Percentiles rank a stretch among this genome's conserved stretches.
phyloP scores from a whole-genome alignment of 352 stramenopile genomes.

The Phytophthora aleatoria region DNA sequence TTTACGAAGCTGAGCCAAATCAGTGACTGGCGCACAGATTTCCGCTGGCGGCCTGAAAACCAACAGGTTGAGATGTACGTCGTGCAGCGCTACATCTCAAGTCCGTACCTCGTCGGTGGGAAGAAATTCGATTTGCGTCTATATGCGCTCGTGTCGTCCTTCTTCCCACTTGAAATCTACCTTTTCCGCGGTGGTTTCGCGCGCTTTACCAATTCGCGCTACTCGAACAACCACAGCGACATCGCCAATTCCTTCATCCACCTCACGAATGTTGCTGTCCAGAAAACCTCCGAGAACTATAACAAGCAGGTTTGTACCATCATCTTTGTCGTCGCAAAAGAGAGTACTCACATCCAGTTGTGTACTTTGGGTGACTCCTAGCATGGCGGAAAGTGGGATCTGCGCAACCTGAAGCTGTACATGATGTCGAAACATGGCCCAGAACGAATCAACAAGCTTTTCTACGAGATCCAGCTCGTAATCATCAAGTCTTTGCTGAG shows the following conservation, averaged over 20 bases:
- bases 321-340: no score
- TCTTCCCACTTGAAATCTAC: constrained; percentile 91
- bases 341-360: neutral
- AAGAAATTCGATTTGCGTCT: constrained; percentile 96
- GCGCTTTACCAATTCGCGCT: constrained; percentile 92
- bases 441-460: constrained; percentile 83
- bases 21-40: constrained; percentile 93
- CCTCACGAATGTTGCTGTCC: constrained; percentile 95
- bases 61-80: constrained; percentile 93
- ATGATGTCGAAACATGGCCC: constrained; percentile 90
- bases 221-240: constrained; percentile 87
- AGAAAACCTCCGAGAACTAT: constrained; percentile 95
- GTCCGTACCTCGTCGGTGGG: constrained; percentile 92
- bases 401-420: constrained; percentile 91
- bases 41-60: constrained; percentile 75
- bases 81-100: constrained; percentile 94
- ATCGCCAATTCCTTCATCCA: constrained; percentile 94
- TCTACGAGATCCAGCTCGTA: constrained; percentile 91
- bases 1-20: constrained; percentile 95
- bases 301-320: constrained; percentile 69
- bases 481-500: constrained; percentile 87
- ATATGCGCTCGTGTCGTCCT: constrained; percentile 94
- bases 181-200: constrained; percentile 92
- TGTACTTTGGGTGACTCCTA: constrained; percentile 20
- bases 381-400: constrained; percentile 92